A percentile compares a stretch with the other conserved stretches of the same genome.
Conservation (phyloP, 1,284 basidiomycete genomes). For the Xerocomus nothofagi region DNA sequence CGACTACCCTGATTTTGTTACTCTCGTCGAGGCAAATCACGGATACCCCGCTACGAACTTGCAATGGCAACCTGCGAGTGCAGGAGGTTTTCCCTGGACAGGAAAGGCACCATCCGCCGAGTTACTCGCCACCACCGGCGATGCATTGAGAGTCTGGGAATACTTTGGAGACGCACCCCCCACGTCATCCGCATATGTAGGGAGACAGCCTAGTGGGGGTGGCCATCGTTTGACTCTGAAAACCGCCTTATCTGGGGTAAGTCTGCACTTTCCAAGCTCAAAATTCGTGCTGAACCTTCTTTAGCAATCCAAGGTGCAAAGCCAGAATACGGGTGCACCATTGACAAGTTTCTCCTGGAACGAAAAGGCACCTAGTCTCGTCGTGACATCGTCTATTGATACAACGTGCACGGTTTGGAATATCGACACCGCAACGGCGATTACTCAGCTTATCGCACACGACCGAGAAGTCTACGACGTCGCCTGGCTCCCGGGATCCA, state of each 20-base stretch:
- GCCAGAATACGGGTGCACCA: conserved; percentile 80
- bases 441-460: conserved; percentile 97
- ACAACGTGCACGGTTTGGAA: conserved; percentile 98
- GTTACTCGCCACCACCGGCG: conserved; percentile 87
- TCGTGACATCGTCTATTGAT: conserved; percentile 96
- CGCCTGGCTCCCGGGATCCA: conserved; percentile 97
- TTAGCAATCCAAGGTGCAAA: conserved; percentile 86
- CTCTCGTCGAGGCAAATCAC: conserved; percentile 75
- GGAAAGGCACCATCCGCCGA: conserved; percentile 66
- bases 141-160: conserved; percentile 89
- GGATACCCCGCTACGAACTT: conserved; percentile 83
- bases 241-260: conserved; percentile 80
- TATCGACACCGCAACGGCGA: conserved; percentile 91
- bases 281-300: conserved; percentile 13
- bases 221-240: conserved; percentile 65
- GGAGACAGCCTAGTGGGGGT: conserved; percentile 54
- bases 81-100: conserved; percentile 61
- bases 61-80: conserved; percentile 78
- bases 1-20: conserved; percentile 79
- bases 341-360: conserved; percentile 97
- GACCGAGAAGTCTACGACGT: conserved; percentile 98
- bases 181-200: conserved; percentile 67
- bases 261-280: conserved; percentile 33
- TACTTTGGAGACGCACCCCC: conserved; percentile 63
- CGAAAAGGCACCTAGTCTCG: conserved; percentile 79